Base-by-base conservation (phyloP, 2,329 filamentous ascomycete genomes). In the Trichoderma endophyticum region DNA sequence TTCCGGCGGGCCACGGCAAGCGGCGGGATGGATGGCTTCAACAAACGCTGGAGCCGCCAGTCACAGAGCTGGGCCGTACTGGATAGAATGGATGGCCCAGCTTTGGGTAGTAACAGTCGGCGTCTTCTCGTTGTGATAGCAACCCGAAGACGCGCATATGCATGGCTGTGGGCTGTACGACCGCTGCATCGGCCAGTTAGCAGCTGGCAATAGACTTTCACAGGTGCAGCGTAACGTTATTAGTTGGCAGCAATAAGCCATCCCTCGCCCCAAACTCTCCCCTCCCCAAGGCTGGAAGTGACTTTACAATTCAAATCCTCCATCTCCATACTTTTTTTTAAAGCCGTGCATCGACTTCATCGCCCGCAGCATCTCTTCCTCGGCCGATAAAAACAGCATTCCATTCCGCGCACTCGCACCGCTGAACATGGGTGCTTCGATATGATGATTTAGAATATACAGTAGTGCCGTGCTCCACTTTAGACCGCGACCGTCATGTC, bases 401-500 rank as follows among this genome's bases (percentile, higher is more conserved):
- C 24, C 61, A 59, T 32, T 56, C 57, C 60, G 32, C 21, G 21
- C 48, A 48, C 39, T 48, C 36, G 39, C 39, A 34, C 30, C 43
- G 61, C 48, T 65, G 62, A 65, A 36, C 48, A 69, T 68, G 70
- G 70, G 70, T 61, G 70, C 62, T 72, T 62, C 28, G 36, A 28
- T 43, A 72, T 72, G 70, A 61, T 56, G 70, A 59, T 57, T 69
- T 72, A 72, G 69, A 63, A 65, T 34, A 56, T 57, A 36, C 34
- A 36, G 34, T 36, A 63, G 69, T 66, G 69, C 61, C 59, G 28
- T 72, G 70, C 70, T 72, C 71, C 71, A 72, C 71, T 65, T 67
- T 61, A 57, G 59, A 70, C 71, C 60, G 71, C 65, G 71, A 64
- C 34, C 71, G 36, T 70, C 66, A 73, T 71, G 60, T 73, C 71